phyloP scores from a whole-genome alignment of 148 eudicot species.

The Simmondsia chinensis region DNA sequence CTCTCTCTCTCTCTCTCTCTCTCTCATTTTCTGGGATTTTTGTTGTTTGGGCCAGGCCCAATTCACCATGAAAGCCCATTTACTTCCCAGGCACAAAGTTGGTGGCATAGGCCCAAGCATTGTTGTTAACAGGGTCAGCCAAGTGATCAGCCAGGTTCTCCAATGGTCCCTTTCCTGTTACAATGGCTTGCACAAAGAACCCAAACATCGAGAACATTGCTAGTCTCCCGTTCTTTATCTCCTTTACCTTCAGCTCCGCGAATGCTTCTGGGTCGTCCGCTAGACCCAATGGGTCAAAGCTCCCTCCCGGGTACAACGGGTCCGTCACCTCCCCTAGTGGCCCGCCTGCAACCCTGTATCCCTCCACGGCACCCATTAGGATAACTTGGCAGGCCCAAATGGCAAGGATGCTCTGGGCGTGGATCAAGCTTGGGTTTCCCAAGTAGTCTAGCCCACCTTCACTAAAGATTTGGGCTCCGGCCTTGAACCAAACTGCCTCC shows the following conservation, averaged over 20 bases:
- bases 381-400: slow-evolving; percentile 32
- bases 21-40: too few species aligned
- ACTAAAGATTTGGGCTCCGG: slow-evolving; percentile 29
- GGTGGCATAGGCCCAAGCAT: slow-evolving; percentile 29
- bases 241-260: slow-evolving; percentile 31
- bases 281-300: slow-evolving; percentile 31
- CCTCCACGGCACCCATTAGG: slow-evolving; percentile 32
- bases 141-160: slow-evolving; percentile 29
- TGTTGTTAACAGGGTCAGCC: slow-evolving; percentile 28
- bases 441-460: slow-evolving; percentile 37
- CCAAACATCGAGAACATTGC: slow-evolving; percentile 36
- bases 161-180: slow-evolving; percentile 32
- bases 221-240: slow-evolving; percentile 24
- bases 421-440: slow-evolving; percentile 37
- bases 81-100: slow-evolving; percentile 27
- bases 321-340: slow-evolving; percentile 26
- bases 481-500: slow-evolving; percentile 36
- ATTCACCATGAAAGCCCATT: too few species aligned
- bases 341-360: slow-evolving; percentile 28
- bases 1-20: too few species aligned
- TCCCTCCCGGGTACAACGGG: slow-evolving; percentile 29
- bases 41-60: slow-evolving; percentile 8
- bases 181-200: slow-evolving; percentile 28
- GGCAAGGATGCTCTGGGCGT: slow-evolving; percentile 27
- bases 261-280: slow-evolving; percentile 33